Base-by-base conservation (phyloP, 371 early-diverging fungal genomes). In the Lichtheimia hyalospora region DNA sequence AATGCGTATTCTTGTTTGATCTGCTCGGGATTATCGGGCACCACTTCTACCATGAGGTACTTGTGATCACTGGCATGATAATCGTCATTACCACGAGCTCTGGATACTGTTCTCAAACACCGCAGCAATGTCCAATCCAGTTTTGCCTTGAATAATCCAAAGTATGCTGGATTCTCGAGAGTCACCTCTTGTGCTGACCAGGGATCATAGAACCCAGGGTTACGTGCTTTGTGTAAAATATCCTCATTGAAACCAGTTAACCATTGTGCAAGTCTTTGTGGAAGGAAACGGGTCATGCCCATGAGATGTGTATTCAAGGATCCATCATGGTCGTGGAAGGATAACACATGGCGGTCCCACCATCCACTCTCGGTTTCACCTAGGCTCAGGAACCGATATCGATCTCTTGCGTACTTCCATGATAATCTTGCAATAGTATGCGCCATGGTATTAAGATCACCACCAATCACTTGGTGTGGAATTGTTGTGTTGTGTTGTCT, bases 391-490 rank as follows among this genome's bases (percentile, higher is more conserved):
- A 75, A 75, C 16, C 93, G 71, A 65, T 87, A 89, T 59, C 81
- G 74, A 63, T 92, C 93, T 2, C 71, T 69, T 5, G 88, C 85
- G 61, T 84, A 89, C 41, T 70, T 74, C 1, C 85, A 81, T 27
- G 90, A 88, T 1, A 93, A 66, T 5, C 93, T 75, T 0, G 89
- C 92, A 46, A 92, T 83, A 1, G 89, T 89, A 58, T 92, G 93
- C 0, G 86, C 91, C 78, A 92, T 86, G 0, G 93, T 93, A 67
- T 93, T 92, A 20, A 93, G 64, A 60, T 93, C 93, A 15, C 92
- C 93, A 57, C 85, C 83, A 7, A 93, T 74, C 15, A 91, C 58
- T 65, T 92, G 91, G 58, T 88, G 83, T 3, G 89, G 89, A 23
- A 67, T 71, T 49, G 54, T 59, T 0, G 64, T 55, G 5, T 65